These are phyloP conservation scores for Podaxis mareebaensis DNA, from an alignment of 768 basidiomycete species.

Conservation along the genomic window DNA sequence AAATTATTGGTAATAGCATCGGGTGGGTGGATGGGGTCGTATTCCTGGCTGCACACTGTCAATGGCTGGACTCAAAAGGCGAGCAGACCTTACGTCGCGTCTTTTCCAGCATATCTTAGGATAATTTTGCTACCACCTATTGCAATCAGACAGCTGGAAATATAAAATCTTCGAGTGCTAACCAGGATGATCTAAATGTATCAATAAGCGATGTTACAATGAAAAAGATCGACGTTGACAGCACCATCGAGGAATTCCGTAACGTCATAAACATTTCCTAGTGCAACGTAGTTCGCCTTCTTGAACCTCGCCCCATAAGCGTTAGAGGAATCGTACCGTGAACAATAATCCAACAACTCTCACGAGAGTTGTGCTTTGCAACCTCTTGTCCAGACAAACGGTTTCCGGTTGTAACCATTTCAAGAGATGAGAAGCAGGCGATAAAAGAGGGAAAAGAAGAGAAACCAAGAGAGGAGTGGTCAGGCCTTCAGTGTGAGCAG, in stretches of 20 bases:
- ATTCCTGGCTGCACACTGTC: slow-evolving; percentile 57
- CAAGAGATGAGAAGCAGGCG: not conserved
- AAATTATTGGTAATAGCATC: slow-evolving; percentile 77
- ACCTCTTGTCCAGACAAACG: slow-evolving; percentile 30
- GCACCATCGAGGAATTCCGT: slow-evolving; percentile 75
- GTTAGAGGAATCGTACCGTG: slow-evolving; percentile 51
- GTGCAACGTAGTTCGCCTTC: not conserved
- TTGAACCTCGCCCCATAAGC: not conserved
- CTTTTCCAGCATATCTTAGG: slow-evolving; percentile 86
- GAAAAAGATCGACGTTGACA: slow-evolving; percentile 13
- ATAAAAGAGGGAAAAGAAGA: not conserved
- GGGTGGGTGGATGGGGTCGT: slow-evolving; percentile 89
- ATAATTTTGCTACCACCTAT: slow-evolving; percentile 82
- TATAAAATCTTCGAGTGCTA: slow-evolving; percentile 15
- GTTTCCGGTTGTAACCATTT: slow-evolving; percentile 27
- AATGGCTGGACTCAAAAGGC: not conserved
- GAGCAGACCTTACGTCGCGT: slow-evolving; percentile 66
- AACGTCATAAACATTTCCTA: slow-evolving; percentile 77
- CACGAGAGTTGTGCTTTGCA: slow-evolving; percentile 31
- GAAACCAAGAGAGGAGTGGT: not conserved
- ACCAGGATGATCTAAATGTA: slow-evolving; percentile 64
- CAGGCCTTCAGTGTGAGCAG: not conserved
- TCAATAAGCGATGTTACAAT: not conserved
- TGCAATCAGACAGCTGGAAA: slow-evolving; percentile 8
- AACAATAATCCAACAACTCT: slow-evolving; percentile 66